phyloP scores from a whole-genome alignment of 345 rosid genomes.

The Anastatica hierochuntica region DNA sequence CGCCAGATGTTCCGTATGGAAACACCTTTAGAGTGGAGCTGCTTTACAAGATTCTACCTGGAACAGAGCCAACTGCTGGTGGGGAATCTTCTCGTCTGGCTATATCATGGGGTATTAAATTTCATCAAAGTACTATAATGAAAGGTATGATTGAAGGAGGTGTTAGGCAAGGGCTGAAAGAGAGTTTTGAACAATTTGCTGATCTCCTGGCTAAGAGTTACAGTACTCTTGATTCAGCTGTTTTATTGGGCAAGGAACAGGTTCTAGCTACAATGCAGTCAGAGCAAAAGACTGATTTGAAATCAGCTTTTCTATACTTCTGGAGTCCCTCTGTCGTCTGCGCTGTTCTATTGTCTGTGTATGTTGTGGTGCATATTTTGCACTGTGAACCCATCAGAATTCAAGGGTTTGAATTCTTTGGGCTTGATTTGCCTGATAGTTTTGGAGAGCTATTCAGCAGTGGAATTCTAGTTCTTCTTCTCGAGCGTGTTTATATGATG shows the following conservation, averaged over 20 bases:
- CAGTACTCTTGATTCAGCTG: conserved; percentile 32
- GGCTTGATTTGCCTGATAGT: conserved; percentile 85
- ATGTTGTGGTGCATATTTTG: conserved; percentile 47
- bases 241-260: conserved; percentile 37
- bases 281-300: conserved; percentile 51
- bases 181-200: conserved; percentile 60
- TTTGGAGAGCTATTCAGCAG: conserved; percentile 63
- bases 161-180: conserved; percentile 65
- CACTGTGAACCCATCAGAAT: conserved; percentile 39
- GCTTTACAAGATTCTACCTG: conserved; percentile 73
- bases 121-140: conserved; percentile 64
- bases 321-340: conserved; percentile 56
- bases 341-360: conserved; percentile 42
- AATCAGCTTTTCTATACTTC: conserved; percentile 51
- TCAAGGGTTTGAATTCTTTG: conserved; percentile 63
- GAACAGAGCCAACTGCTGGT: conserved; percentile 32
- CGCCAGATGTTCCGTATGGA: conserved; percentile 87
- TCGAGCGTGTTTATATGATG: conserved; percentile 60
- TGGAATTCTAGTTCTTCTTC: conserved; percentile 45
- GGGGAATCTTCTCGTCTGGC: conserved; percentile 51
- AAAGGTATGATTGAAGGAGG: conserved; percentile 87
- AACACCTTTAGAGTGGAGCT: conserved; percentile 49
- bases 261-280: conserved; percentile 54
- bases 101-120: conserved; percentile 68
- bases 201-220: conserved; percentile 43